These are phyloP conservation scores for Bacidia rubella DNA, from an alignment of 495 filamentous ascomycete species.

Conservation along the genomic window DNA sequence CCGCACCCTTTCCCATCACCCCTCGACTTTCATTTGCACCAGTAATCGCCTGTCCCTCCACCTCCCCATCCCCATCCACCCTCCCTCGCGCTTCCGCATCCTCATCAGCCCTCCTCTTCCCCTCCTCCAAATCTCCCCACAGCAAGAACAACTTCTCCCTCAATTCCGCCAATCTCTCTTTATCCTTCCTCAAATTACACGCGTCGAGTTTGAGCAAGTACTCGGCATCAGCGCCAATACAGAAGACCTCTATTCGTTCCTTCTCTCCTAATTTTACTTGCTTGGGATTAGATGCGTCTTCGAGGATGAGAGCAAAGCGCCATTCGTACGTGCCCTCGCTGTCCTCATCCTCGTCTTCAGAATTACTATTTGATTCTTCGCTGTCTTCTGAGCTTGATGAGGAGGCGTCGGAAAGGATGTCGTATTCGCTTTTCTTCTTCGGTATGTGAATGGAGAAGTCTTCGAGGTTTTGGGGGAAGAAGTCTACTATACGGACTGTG, in stretches of 20 bases:
- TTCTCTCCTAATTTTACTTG: slow-evolving; percentile 10
- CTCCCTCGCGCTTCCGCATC: slow-evolving; percentile 45
- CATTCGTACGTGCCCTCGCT: slow-evolving; percentile 50
- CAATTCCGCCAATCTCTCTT: slow-evolving; percentile 33
- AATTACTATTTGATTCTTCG: not conserved
- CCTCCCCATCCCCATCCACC: not conserved
- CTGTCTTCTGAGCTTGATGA: slow-evolving; percentile 12
- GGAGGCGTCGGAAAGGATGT: slow-evolving; percentile 31
- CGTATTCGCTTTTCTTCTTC: slow-evolving; percentile 25
- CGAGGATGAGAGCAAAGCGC: slow-evolving; percentile 62
- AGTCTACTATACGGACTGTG: slow-evolving; percentile 66
- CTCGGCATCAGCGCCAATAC: slow-evolving; percentile 51
- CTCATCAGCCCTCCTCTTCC: slow-evolving; percentile 56
- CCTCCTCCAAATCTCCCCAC: slow-evolving; percentile 79
- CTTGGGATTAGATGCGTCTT: slow-evolving; percentile 35
- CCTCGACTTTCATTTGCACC: not conserved
- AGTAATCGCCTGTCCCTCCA: not conserved
- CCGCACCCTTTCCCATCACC: not conserved
- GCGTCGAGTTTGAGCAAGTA: slow-evolving; percentile 54
- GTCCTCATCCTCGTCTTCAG: slow-evolving; percentile 2
- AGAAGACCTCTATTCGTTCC: slow-evolving; percentile 45
- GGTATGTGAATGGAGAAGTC: slow-evolving; percentile 52
- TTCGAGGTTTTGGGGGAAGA: slow-evolving; percentile 54
- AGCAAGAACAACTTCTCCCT: slow-evolving; percentile 62
- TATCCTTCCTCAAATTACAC: slow-evolving; percentile 44